Conservation (phyloP, 352 stramenopile species). For the Aphanomyces cochlioides region DNA sequence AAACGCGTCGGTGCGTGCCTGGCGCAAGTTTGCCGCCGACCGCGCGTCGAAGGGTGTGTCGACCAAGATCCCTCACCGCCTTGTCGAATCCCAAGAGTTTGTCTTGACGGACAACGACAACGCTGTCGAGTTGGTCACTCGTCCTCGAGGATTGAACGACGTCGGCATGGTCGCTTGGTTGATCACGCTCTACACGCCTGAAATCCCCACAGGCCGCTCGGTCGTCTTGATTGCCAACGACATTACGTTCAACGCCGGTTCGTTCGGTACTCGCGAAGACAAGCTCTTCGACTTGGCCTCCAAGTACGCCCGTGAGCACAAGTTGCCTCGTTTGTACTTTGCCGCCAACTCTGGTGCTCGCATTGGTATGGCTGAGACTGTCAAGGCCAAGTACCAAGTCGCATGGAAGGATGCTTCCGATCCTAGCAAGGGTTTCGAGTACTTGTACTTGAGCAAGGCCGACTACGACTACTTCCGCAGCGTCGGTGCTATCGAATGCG, state of each 20-base stretch:
- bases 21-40: slow-evolving; percentile 87
- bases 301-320: slow-evolving; percentile 90
- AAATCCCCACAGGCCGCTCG: slow-evolving; percentile 96
- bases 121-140: slow-evolving; percentile 47
- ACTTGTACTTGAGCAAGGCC: slow-evolving; percentile 94
- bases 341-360: slow-evolving; percentile 98
- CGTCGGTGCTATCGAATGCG: slow-evolving; percentile 87
- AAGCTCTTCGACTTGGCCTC: slow-evolving; percentile 98
- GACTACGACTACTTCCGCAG: slow-evolving; percentile 92
- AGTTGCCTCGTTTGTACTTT: slow-evolving; percentile 97
- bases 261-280: slow-evolving; percentile 99
- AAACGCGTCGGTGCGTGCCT: slow-evolving; percentile 92
- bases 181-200: slow-evolving; percentile 96
- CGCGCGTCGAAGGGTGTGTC: slow-evolving; percentile 58
- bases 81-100: slow-evolving; percentile 93
- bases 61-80: slow-evolving; percentile 80
- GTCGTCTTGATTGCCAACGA: slow-evolving; percentile 99
- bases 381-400: slow-evolving; percentile 98
- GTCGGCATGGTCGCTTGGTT: slow-evolving; percentile 99
- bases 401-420: slow-evolving; percentile 96
- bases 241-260: slow-evolving; percentile 99
- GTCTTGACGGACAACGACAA: slow-evolving; percentile 69
- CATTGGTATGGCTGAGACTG: slow-evolving; percentile 97
- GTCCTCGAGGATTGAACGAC: slow-evolving; percentile 94
- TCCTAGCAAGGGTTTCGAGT: slow-evolving; percentile 97